Base-by-base conservation (phyloP, 148 eudicot species). In the Cornus kousa region DNA sequence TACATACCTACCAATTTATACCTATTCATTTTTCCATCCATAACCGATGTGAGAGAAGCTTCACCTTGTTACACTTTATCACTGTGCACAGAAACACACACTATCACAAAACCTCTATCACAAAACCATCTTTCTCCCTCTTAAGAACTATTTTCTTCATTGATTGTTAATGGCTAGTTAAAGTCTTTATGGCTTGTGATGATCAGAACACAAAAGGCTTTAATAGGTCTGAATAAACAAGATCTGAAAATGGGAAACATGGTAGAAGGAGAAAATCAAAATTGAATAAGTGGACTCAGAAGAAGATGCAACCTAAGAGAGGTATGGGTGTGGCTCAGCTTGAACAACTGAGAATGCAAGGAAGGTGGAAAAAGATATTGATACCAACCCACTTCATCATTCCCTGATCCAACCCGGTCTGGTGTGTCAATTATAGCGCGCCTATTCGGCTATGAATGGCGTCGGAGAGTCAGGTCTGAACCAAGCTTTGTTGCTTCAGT, bases 321-420 rank as follows among this genome's bases (percentile, higher is more conserved):
- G 97, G 97, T 0, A 86, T 91, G 91, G 95, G 97, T 0, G 95
- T 93, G 55, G 95, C 82, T 32, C 90, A 28, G 28, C 28, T 28
- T 7, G 95, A 91, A 70, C 66, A 77, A 64, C 81, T 80, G 2
- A 79, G 80, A 71, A 0, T 59, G 13, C 78, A 82, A 31, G 85
- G 28, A 28, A 83, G 59, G 81, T 75, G 28, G 28, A 28, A 28
- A 28, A 28, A 28, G 28, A 28, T 28, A 28, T 28, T 28, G 28
- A 28, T 12, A 43, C 70, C 75, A 74, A 77, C 55, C 40, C 78
- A 9, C 46, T 13, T 48, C 78, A 22, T 40, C 12, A 14, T 13
- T 70, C 33, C 55, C 83, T 43, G 69, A 32, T 9, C 48, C 20
- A 60, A 70, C 17, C 40, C 70, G 65, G 59, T 14, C 82, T 28